Percentiles rank a stretch among this genome's conserved stretches.
These are phyloP conservation scores for Cladophialophora bantiana DNA, from an alignment of 2,329 filamentous ascomycete genomes.

Conservation along the genomic window DNA sequence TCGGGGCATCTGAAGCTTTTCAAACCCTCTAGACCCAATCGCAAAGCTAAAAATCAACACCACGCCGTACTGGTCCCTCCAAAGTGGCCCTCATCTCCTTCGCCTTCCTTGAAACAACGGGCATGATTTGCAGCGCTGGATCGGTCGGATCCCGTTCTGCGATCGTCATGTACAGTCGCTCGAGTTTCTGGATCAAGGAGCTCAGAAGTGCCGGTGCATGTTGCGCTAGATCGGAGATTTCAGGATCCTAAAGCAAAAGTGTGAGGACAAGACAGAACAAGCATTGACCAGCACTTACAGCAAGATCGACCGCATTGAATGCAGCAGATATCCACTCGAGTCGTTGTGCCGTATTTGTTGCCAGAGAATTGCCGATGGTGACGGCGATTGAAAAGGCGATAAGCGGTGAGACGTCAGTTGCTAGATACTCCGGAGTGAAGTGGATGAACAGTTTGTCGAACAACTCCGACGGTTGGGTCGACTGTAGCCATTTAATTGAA, in stretches of 20 bases:
- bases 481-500: constrained; percentile 67
- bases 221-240: constrained; percentile 39
- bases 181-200: constrained; percentile 61
- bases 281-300: constrained; percentile 50
- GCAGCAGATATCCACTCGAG: constrained; percentile 66
- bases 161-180: constrained; percentile 58
- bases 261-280: constrained; percentile 21
- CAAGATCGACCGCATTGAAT: constrained; percentile 61
- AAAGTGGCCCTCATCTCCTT: constrained; percentile 42
- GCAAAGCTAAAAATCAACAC: not conserved
- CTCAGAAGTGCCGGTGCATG: constrained; percentile 38
- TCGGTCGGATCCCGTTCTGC: constrained; percentile 60
- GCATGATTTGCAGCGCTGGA: constrained; percentile 60
- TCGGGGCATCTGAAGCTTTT: not conserved
- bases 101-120: constrained; percentile 54
- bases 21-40: not conserved
- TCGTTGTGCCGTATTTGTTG: constrained; percentile 61
- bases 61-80: constrained; percentile 9
- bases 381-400: constrained; percentile 67
- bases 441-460: constrained; percentile 68
- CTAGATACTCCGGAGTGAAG: constrained; percentile 63
- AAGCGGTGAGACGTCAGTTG: constrained; percentile 60
- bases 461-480: constrained; percentile 63
- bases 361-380: constrained; percentile 65
- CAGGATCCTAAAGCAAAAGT: constrained; percentile 35